These are phyloP conservation scores for Vicia faba DNA, from an alignment of 306 rosid species.

Conservation along the genomic window DNA sequence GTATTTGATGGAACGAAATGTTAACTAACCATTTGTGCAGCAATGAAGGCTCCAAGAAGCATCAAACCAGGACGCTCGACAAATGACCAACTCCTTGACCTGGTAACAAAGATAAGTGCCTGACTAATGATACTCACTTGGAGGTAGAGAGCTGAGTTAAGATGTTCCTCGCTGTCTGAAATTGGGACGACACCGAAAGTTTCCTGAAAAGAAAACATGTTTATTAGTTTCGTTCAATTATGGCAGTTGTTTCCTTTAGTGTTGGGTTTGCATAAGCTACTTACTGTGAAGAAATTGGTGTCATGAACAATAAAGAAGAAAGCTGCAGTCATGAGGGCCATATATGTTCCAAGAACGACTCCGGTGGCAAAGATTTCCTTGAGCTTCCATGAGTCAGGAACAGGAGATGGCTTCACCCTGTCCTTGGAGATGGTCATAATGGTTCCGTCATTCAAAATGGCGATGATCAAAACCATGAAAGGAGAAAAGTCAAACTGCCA, in stretches of 20 bases:
- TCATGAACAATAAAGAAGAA: slow-evolving; percentile 59
- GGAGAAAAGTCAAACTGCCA: slow-evolving; percentile 91
- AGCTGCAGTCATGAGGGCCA: slow-evolving; percentile 73
- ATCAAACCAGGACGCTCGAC: slow-evolving; percentile 67
- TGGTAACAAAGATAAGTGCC: slow-evolving; percentile 83
- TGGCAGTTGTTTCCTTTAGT: neutral
- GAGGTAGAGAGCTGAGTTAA: slow-evolving; percentile 84
- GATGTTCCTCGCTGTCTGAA: slow-evolving; percentile 42
- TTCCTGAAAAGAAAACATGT: slow-evolving; percentile 33
- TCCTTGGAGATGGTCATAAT: slow-evolving; percentile 96
- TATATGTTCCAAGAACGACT: slow-evolving; percentile 76
- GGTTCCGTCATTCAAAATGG: slow-evolving; percentile 82
- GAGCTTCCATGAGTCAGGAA: slow-evolving; percentile 92
- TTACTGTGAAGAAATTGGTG: slow-evolving; percentile 60
- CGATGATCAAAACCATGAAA: slow-evolving; percentile 81
- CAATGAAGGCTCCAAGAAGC: slow-evolving; percentile 64
- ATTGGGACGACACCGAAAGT: slow-evolving; percentile 54
- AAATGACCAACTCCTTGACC: slow-evolving; percentile 84
- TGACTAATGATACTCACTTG: slow-evolving; percentile 92
- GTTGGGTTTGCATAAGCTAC: slow-evolving; percentile 8
- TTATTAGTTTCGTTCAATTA: slow-evolving; percentile 6
- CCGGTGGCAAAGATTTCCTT: slow-evolving; percentile 87
- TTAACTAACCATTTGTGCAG: slow-evolving; percentile 68
- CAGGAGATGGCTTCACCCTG: slow-evolving; percentile 82
- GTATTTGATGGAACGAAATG: neutral